Conservation (phyloP, 768 basidiomycete genomes). For the Lentinula lateritia region DNA sequence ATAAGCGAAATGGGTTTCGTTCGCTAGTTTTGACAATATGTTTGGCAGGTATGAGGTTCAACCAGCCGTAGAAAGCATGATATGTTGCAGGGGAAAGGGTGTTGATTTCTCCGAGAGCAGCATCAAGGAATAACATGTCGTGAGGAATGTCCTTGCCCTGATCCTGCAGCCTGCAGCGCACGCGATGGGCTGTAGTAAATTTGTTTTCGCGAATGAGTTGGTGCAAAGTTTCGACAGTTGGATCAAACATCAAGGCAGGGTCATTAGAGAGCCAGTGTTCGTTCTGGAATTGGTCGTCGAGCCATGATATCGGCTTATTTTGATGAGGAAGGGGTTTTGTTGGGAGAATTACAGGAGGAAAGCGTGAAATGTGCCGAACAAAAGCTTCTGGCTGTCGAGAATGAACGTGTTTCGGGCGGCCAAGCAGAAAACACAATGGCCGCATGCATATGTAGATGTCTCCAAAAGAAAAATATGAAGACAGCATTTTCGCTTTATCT, state of each 20-base stretch:
- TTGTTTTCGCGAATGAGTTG: not conserved
- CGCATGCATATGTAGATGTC: not conserved
- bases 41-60: not conserved
- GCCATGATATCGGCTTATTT: not conserved
- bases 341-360: not conserved
- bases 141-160: not conserved
- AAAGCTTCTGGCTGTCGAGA: not conserved
- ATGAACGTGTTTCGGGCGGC: not conserved
- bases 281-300: not conserved
- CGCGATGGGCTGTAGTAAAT: not conserved
- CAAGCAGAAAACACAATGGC: not conserved
- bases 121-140: slow-evolving; percentile 2
- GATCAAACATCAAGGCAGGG: not conserved
- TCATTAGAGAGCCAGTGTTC: not conserved
- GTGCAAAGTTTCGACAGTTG: not conserved
- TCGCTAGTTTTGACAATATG: not conserved
- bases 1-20: not conserved
- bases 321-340: not conserved
- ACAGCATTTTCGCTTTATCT: not conserved
- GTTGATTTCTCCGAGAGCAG: slow-evolving; percentile 4
- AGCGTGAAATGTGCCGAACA: not conserved
- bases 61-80: slow-evolving; percentile 1
- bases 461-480: not conserved
- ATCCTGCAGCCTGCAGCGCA: not conserved
- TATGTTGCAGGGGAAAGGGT: not conserved